A percentile compares a stretch with the other conserved stretches of the same genome.
Evolutionary conservation across 176 grass and related monocot genomes (phyloP).

Genomic region (Oryza meyeriana): DNA sequence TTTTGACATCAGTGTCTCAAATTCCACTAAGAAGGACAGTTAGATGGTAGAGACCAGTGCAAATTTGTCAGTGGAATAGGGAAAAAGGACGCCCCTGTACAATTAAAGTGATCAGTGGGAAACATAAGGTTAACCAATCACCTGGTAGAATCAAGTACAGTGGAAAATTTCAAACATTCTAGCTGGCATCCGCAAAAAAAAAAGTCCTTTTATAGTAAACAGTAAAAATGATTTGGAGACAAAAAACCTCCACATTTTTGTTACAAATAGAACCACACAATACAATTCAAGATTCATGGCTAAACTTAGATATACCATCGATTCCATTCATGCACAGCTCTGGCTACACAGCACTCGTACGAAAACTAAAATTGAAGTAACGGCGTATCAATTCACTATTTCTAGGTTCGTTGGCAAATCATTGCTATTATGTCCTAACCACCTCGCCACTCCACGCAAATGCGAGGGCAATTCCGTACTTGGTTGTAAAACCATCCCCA

Average conservation of each 20-base stretch:
- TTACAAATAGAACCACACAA: neutral
- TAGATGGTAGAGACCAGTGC: neutral
- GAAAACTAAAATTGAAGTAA: neutral
- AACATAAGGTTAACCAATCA: neutral
- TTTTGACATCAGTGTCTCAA: neutral
- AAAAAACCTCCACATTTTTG: neutral
- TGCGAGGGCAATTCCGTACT: neutral
- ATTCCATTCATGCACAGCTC: neutral
- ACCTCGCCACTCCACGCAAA: slow-evolving; percentile 3
- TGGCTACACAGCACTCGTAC: neutral
- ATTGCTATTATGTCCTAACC: neutral
- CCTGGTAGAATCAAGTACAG: neutral
- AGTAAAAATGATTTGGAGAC: neutral
- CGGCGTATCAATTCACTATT: neutral
- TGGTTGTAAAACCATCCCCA: neutral
- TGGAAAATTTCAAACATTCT: neutral
- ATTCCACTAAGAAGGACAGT: slow-evolving; percentile 25
- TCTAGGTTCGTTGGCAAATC: neutral
- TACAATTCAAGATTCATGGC: neutral
- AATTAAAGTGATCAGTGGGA: neutral
- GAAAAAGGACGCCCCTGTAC: neutral
- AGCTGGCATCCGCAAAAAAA: neutral
- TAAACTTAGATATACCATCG: neutral
- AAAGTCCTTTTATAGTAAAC: neutral
- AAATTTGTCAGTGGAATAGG: neutral